These are phyloP conservation scores for Prillingera fragicola DNA, from an alignment of 1,284 basidiomycete genomes.

Conservation along the genomic window DNA sequence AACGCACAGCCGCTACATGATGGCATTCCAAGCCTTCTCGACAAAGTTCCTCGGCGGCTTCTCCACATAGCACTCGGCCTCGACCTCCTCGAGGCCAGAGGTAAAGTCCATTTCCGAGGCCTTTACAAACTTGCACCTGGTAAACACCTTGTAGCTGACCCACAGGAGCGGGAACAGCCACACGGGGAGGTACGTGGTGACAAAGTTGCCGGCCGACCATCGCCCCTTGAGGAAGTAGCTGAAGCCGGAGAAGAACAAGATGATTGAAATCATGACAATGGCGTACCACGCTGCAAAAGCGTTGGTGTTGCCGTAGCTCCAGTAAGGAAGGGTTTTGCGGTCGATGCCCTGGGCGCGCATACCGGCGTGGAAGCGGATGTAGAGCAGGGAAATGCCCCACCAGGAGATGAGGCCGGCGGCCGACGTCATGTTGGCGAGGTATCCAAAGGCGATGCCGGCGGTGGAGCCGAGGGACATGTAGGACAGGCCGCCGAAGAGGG, in stretches of 20 bases:
- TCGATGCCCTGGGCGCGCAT: conserved; percentile 61
- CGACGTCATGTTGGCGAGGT: conserved; percentile 62
- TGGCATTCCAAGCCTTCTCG: conserved; percentile 22
- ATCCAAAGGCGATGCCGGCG: conserved; percentile 60
- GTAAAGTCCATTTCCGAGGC: conserved; percentile 30
- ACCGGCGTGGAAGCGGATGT: conserved; percentile 71
- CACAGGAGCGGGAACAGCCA: conserved; percentile 68
- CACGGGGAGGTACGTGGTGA: conserved; percentile 55
- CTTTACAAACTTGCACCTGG: conserved; percentile 22
- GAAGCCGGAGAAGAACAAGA: conserved; percentile 38
- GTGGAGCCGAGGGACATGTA: conserved; percentile 38
- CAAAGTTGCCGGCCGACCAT: conserved; percentile 21
- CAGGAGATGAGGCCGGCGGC: conserved; percentile 59
- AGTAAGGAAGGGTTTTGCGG: conserved; percentile 61
- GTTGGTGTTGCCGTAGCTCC: conserved; percentile 59
- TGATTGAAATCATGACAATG: conserved; percentile 41
- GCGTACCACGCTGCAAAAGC: conserved; percentile 38
- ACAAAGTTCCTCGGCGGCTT: conserved; percentile 15
- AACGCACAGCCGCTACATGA: too few species aligned
- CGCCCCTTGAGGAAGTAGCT: conserved; percentile 58
- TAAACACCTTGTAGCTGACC: conserved; percentile 44
- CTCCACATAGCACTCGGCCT: conserved; percentile 37
- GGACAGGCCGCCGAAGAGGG: conserved; percentile 26
- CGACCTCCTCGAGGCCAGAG: conserved; percentile 32
- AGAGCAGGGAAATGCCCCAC: conserved; percentile 74